Percentiles rank a stretch among this genome's conserved stretches.
phyloP scores from a whole-genome alignment of 176 grass and related monocot genomes.

The Pontederia paniculata region DNA sequence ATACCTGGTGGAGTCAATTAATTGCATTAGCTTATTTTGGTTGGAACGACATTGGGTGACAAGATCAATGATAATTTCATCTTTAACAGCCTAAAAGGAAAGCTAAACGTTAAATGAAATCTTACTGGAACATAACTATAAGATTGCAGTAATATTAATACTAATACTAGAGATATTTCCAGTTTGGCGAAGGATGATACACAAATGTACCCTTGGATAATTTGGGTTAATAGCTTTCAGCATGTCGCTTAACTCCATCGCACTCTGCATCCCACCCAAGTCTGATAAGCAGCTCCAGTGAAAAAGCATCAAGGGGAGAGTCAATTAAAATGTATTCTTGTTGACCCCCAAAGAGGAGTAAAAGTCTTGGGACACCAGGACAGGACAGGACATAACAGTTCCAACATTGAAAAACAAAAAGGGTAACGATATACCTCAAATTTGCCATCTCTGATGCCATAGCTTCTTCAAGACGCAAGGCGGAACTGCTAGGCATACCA shows the following conservation, averaged over 20 bases:
- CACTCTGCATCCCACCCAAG: slow-evolving; percentile 44
- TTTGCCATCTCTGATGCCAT: slow-evolving; percentile 53
- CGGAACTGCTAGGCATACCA: slow-evolving; percentile 57
- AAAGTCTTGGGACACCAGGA: slow-evolving; percentile 3
- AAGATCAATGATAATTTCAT: slow-evolving; percentile 80
- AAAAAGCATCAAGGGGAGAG: slow-evolving; percentile 5
- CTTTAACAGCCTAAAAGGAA: slow-evolving; percentile 49
- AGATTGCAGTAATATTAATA: background rate
- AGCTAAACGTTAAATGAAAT: background rate
- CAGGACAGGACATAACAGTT: background rate
- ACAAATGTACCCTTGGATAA: slow-evolving; percentile 45
- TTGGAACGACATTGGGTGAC: slow-evolving; percentile 55
- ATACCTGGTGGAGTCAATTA: slow-evolving; percentile 51
- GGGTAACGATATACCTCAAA: slow-evolving; percentile 35
- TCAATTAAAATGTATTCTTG: background rate
- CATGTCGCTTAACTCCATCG: slow-evolving; percentile 70
- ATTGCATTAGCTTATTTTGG: slow-evolving; percentile 57
- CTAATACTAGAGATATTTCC: slow-evolving; percentile 7
- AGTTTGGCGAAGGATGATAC: background rate
- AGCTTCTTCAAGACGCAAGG: slow-evolving; percentile 52
- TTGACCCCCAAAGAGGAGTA: background rate
- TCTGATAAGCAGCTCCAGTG: slow-evolving; percentile 41
- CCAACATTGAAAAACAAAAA: background rate
- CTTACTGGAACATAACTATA: background rate
- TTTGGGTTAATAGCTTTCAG: slow-evolving; percentile 56